Conservation (phyloP, 805 yeast genomes). For the Ogataea methanolica region DNA sequence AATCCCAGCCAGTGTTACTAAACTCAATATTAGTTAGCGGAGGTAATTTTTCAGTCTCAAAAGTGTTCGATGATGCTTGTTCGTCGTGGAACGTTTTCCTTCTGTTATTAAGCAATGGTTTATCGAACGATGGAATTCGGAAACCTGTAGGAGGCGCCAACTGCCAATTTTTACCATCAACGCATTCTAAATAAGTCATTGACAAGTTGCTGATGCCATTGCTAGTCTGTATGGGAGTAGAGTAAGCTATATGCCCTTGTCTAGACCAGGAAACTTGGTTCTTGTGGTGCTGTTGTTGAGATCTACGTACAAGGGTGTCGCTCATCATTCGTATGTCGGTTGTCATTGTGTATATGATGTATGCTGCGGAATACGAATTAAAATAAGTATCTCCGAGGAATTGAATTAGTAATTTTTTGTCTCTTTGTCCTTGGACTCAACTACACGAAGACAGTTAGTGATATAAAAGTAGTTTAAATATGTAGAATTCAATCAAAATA, state of each 20-base stretch:
- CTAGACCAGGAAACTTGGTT: slow-evolving; percentile 65
- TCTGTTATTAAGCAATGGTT: background rate
- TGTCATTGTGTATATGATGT: slow-evolving; percentile 1
- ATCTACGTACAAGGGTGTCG: slow-evolving; percentile 21
- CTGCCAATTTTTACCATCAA: slow-evolving; percentile 77
- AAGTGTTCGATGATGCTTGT: background rate
- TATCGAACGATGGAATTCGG: slow-evolving; percentile 14
- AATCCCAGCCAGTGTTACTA: slow-evolving; percentile 76
- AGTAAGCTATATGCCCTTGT: slow-evolving; percentile 78
- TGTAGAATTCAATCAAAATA: too few species aligned
- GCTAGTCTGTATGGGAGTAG: slow-evolving; percentile 28
- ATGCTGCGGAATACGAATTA: background rate
- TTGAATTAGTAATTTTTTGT: too few species aligned
- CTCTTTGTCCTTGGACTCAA: too few species aligned
- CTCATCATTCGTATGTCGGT: slow-evolving; percentile 10
- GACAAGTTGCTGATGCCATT: slow-evolving; percentile 37
- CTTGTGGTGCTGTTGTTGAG: slow-evolving; percentile 13
- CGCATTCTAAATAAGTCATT: slow-evolving; percentile 66
- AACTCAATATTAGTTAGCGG: slow-evolving; percentile 48
- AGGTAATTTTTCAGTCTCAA: slow-evolving; percentile 5
- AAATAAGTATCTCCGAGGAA: background rate
- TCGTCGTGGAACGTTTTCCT: slow-evolving; percentile 27
- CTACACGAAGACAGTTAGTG: too few species aligned
- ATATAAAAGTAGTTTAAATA: too few species aligned
- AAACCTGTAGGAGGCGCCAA: slow-evolving; percentile 53